phyloP scores from a whole-genome alignment of 768 basidiomycete genomes.

The Leccinum disarticulatum region DNA sequence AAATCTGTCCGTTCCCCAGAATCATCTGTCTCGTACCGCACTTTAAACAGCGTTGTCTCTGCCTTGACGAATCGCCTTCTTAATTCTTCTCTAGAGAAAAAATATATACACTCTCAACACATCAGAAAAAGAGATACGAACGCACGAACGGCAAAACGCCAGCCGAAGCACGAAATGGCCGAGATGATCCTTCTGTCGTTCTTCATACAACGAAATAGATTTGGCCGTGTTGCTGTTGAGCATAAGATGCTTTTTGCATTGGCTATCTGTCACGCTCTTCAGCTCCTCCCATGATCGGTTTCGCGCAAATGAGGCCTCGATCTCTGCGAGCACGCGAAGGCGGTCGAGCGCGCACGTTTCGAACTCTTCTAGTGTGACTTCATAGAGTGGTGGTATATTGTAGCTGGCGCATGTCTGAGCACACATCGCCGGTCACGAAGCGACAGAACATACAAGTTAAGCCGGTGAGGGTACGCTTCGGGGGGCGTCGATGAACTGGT shows the following conservation, averaged over 20 bases:
- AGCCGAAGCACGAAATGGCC: constrained; percentile 93
- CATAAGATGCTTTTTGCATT: constrained; percentile 76
- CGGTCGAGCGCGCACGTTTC: constrained; percentile 88
- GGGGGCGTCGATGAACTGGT: background rate
- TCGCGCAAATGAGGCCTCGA: constrained; percentile 84
- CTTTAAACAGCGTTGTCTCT: constrained; percentile 78
- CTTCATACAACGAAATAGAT: constrained; percentile 41
- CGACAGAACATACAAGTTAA: constrained; percentile 69
- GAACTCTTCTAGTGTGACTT: constrained; percentile 94
- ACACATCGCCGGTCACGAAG: background rate
- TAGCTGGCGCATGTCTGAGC: constrained; percentile 56
- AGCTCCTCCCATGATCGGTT: constrained; percentile 82
- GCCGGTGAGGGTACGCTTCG: constrained; percentile 55
- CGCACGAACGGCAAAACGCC: constrained; percentile 96
- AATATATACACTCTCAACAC: background rate
- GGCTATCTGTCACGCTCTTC: constrained; percentile 54
- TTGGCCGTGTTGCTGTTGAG: constrained; percentile 57
- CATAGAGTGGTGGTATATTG: constrained; percentile 77
- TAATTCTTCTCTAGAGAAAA: constrained; percentile 73
- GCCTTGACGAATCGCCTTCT: constrained; percentile 86
- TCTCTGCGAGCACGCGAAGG: constrained; percentile 84
- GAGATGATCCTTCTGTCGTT: constrained; percentile 82
- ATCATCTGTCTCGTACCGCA: constrained; percentile 73
- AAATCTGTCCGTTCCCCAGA: constrained; percentile 61
- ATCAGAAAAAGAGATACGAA: constrained; percentile 18